Evolutionary conservation across 2,329 filamentous ascomycete species (phyloP), one percentile per base, ranked within the genome.

Genomic region (Cladosporium sp.): DNA sequence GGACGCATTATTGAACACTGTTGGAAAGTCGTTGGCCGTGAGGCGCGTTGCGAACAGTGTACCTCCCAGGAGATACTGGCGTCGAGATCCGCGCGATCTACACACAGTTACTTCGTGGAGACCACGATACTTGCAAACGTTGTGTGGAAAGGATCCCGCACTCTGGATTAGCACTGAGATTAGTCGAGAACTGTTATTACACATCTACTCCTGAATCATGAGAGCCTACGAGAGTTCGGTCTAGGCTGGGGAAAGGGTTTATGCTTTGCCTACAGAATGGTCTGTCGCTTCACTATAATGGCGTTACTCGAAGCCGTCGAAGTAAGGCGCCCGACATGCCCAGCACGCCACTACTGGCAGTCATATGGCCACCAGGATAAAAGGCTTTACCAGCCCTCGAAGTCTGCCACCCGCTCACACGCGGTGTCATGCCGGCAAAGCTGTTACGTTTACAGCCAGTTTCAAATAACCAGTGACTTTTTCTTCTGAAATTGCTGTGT

Each of bases 241-340:
- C 55, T 28, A 38, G 21, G 32, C n/a, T 58, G 55, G 55, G 55
- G 55, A 58, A 58, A 58, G 30, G 24, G 32, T 36, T 30, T 57
- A 34, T 34, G 52, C 52, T 34, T n/a, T 34, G 49, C 28, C 18
- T 47, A n/a, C 41, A 21, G n/a, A 47, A 21, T 47, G 41, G 41
- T 47, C 41, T 47, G 41, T 47, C n/a, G 41, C 14, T 24, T 7
- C 10, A 47, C 41, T 47, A 47, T 47, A 24, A 47, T 47, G n/a
- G 41, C 41, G 41, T 47, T 47, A 47, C 41, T 47, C 10, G n/a
- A 24, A 47, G 41, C 41, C 41, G 41, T 47, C 41, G 41, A 47
- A n/a, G n/a, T 47, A 47, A 47, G 41, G 41, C 41, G n/a, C n/a
- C 41, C 41, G 8, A 47, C 11, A 21, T 30, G 49, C 11, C 21